Evolutionary conservation across 1,284 basidiomycete genomes (phyloP).

Genomic region (Filobasidium uniguttulatum): DNA sequence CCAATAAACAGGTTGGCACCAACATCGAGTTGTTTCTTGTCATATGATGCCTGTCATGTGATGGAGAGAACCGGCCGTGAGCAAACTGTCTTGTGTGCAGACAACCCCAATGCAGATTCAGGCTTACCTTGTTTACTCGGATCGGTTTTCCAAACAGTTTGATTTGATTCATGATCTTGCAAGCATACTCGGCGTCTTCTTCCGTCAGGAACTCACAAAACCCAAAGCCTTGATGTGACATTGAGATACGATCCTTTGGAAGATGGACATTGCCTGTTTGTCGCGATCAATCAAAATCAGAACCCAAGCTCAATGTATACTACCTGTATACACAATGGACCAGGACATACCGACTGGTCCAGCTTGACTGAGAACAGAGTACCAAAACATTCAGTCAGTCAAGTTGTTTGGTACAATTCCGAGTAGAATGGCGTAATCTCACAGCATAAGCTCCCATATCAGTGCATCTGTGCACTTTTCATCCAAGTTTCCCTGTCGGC

Average conservation of each 20-base stretch:
- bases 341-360: constrained; percentile 74
- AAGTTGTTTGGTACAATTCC: not conserved
- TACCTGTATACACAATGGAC: not conserved
- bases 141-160: constrained; percentile 98
- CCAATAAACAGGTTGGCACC: constrained; percentile 96
- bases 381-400: not conserved
- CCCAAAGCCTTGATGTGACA: constrained; percentile 95
- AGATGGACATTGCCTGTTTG: constrained; percentile 86
- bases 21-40: constrained; percentile 94
- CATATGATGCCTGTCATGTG: constrained; percentile 59
- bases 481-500: constrained; percentile 91
- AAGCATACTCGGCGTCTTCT: constrained; percentile 96
- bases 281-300: too few species aligned
- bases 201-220: constrained; percentile 98
- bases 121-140: constrained; percentile 82
- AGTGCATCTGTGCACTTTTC: constrained; percentile 87
- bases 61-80: constrained; percentile 10
- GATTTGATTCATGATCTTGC: constrained; percentile 99
- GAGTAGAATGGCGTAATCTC: too few species aligned
- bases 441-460: constrained; percentile 94
- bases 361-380: constrained; percentile 48
- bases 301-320: too few species aligned
- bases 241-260: constrained; percentile 98
- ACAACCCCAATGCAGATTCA: not conserved
- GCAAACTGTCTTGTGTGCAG: not conserved